Conservation (phyloP, 352 stramenopile species). For the Phytophthora citricola region DNA sequence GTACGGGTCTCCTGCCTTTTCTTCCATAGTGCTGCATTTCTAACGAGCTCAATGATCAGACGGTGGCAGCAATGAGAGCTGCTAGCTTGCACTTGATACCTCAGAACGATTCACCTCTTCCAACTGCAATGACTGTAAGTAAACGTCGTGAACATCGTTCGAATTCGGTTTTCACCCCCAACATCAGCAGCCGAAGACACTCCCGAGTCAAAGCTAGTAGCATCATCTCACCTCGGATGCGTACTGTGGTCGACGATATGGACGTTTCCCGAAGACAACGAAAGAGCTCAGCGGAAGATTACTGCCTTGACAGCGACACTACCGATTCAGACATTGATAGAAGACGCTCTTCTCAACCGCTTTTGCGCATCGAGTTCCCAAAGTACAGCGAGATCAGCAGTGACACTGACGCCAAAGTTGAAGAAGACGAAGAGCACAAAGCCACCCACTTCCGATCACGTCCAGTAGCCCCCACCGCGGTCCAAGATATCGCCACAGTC, state of each 20-base stretch:
- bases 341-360: slow-evolving; percentile 2
- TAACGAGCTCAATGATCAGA: slow-evolving; percentile 26
- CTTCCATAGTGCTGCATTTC: too few relatives aligned
- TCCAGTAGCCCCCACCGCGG: slow-evolving; percentile 41
- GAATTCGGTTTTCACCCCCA: slow-evolving; percentile 11
- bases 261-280: slow-evolving; percentile 9
- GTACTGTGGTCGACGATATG: slow-evolving; percentile 4
- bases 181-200: background rate
- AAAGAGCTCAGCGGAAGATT: slow-evolving; percentile 5
- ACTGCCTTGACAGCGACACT: background rate
- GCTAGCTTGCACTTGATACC: slow-evolving; percentile 32
- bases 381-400: slow-evolving; percentile 13
- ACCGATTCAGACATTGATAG: background rate
- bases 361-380: slow-evolving; percentile 22
- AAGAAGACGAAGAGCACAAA: slow-evolving; percentile 49
- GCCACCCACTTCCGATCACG: slow-evolving; percentile 66
- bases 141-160: slow-evolving; percentile 14
- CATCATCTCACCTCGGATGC: slow-evolving; percentile 38
- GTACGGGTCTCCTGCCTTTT: slow-evolving; percentile 20
- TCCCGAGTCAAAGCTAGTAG: slow-evolving; percentile 29
- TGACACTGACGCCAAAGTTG: slow-evolving; percentile 8
- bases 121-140: background rate
- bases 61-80: slow-evolving; percentile 54
- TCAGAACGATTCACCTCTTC: background rate
- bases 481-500: slow-evolving; percentile 45